These are phyloP conservation scores for Aureobasidium sp. DNA, from an alignment of 2,329 filamentous ascomycete species.

Conservation along the genomic window DNA sequence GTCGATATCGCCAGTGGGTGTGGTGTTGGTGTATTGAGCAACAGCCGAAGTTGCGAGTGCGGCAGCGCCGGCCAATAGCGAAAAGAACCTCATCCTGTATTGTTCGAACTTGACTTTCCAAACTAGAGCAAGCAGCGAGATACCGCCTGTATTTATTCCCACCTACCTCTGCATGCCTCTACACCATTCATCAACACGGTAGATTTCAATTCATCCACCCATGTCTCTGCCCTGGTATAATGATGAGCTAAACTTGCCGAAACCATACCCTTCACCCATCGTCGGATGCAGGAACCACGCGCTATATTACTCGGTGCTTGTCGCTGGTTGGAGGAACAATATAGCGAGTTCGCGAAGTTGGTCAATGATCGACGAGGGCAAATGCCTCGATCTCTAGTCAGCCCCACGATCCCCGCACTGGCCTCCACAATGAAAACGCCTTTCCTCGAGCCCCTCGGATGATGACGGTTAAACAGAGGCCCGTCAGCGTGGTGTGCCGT, in stretches of 20 bases:
- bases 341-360: neutral
- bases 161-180: neutral
- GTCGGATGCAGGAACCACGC: neutral
- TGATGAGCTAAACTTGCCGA: neutral
- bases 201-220: slow-evolving; percentile 12
- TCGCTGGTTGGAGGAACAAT: slow-evolving; percentile 9
- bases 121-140: neutral
- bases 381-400: neutral
- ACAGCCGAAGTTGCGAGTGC: neutral
- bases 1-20: neutral
- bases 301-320: neutral
- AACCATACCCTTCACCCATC: neutral
- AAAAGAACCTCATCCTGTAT: neutral
- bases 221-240: neutral
- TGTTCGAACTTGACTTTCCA: too few relatives aligned
- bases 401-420: slow-evolving; percentile 5
- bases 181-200: neutral
- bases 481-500: neutral
- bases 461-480: neutral
- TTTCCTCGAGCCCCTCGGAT: neutral
- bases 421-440: neutral
- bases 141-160: neutral
- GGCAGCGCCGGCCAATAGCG: neutral
- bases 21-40: slow-evolving; percentile 3
- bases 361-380: slow-evolving; percentile 2